Evolutionary conservation across 1,284 basidiomycete species (phyloP).

Genomic region (Chalciporus sp.): DNA sequence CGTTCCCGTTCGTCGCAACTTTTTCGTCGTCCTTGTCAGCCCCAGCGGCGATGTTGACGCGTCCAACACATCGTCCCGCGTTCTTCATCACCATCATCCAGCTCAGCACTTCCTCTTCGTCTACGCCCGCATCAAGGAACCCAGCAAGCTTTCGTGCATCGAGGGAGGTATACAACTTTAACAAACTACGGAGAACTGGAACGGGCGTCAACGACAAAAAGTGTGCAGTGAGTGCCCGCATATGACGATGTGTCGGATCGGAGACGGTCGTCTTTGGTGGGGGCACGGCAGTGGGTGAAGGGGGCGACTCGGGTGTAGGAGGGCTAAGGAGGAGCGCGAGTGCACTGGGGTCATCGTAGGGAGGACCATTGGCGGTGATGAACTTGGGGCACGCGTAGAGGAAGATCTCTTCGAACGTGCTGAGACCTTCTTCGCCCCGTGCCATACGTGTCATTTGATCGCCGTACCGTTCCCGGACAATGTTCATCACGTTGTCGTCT

Average conservation of each 20-base stretch:
- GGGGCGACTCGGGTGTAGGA: slow-evolving; percentile 34
- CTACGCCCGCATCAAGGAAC: slow-evolving; percentile 74
- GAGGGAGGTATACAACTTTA: slow-evolving; percentile 94
- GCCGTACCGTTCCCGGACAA: slow-evolving; percentile 90
- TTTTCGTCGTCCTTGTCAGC: slow-evolving; percentile 31
- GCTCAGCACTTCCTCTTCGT: slow-evolving; percentile 94
- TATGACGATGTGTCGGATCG: slow-evolving; percentile 86
- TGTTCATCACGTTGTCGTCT: slow-evolving; percentile 94
- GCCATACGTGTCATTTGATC: slow-evolving; percentile 90
- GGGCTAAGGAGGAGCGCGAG: slow-evolving; percentile 58
- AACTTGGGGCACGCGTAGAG: slow-evolving; percentile 95
- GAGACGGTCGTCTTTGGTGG: slow-evolving; percentile 28
- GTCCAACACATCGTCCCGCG: slow-evolving; percentile 73
- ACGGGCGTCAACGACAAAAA: slow-evolving; percentile 85
- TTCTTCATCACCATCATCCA: slow-evolving; percentile 98
- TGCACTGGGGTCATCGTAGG: slow-evolving; percentile 82
- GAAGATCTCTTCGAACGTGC: slow-evolving; percentile 94
- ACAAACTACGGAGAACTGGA: slow-evolving; percentile 86
- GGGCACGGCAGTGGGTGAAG: slow-evolving; percentile 16
- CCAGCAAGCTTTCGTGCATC: slow-evolving; percentile 90
- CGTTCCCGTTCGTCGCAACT: background rate
- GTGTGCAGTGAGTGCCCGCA: slow-evolving; percentile 53
- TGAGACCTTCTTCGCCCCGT: slow-evolving; percentile 76
- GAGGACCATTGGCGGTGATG: slow-evolving; percentile 91
- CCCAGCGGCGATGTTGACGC: slow-evolving; percentile 35